Conservation (phyloP, 306 rosid genomes). For the Alnus rubra region DNA sequence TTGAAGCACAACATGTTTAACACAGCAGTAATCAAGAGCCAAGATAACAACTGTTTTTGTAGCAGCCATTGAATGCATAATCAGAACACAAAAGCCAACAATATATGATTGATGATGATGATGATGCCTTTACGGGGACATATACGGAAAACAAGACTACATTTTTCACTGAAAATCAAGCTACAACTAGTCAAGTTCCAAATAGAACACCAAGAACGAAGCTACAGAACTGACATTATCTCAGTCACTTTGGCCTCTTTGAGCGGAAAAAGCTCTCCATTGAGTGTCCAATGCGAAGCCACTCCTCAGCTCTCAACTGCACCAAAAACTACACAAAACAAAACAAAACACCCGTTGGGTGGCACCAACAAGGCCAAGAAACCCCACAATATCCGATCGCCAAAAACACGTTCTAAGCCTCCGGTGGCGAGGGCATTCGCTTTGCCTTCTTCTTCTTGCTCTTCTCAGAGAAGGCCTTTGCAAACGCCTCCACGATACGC, state of each 20-base stretch:
- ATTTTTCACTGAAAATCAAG: conserved; percentile 7
- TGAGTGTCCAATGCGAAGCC: background rate
- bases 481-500: conserved; percentile 82
- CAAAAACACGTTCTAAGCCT: conserved; percentile 29
- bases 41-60: background rate
- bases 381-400: background rate
- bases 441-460: conserved; percentile 57
- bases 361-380: background rate
- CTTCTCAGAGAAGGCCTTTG: conserved; percentile 77
- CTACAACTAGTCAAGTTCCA: conserved; percentile 4
- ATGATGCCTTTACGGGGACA: background rate
- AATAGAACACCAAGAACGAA: background rate
- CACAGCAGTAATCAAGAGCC: background rate
- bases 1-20: background rate
- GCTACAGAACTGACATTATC: background rate
- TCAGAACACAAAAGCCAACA: background rate
- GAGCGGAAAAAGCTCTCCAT: background rate
- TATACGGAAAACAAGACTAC: background rate
- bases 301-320: background rate
- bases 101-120: background rate
- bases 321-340: background rate
- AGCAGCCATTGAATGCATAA: background rate
- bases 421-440: conserved; percentile 62
- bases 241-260: background rate
- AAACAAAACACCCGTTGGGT: background rate